Conservation (phyloP, 2,329 filamentous ascomycete genomes). For the Kalmusia sp. region DNA sequence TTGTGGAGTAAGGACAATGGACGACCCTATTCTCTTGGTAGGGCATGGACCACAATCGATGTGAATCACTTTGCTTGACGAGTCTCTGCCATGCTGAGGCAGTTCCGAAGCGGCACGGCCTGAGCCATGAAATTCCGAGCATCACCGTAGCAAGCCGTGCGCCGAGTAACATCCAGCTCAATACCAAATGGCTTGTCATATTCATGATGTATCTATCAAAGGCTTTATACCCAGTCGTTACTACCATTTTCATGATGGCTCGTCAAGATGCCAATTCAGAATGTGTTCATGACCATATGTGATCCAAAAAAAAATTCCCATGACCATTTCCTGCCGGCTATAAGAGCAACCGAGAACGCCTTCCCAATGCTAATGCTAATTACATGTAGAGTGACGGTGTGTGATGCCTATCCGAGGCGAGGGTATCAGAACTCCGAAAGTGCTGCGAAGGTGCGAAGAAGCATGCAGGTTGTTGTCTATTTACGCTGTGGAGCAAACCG, state of each 20-base stretch:
- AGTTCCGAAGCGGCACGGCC: not conserved
- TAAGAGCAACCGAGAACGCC: constrained; percentile 32
- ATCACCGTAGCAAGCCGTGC: not conserved
- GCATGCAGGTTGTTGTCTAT: constrained; percentile 24
- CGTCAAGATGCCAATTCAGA: not conserved
- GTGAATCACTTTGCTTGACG: not conserved
- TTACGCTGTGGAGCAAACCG: constrained; percentile 50
- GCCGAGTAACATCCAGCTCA: not conserved
- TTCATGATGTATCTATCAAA: not conserved
- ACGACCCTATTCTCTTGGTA: not conserved
- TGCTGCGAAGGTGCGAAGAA: constrained; percentile 25
- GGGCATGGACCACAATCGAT: too few relatives aligned
- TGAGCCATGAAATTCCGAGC: not conserved
- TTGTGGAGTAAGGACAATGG: not conserved
- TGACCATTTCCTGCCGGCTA: constrained; percentile 3
- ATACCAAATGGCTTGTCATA: constrained; percentile 1
- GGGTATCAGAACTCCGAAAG: constrained; percentile 46
- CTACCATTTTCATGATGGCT: not conserved
- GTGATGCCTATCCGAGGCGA: constrained; percentile 26
- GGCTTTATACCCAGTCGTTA: not conserved
- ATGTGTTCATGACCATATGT: not conserved
- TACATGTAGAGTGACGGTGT: constrained; percentile 29
- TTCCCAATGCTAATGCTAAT: constrained; percentile 41
- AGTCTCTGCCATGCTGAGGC: not conserved
- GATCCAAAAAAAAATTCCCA: too few relatives aligned